These are phyloP conservation scores for Arthromyces matolae DNA, from an alignment of 768 basidiomycete species.

Conservation along the genomic window DNA sequence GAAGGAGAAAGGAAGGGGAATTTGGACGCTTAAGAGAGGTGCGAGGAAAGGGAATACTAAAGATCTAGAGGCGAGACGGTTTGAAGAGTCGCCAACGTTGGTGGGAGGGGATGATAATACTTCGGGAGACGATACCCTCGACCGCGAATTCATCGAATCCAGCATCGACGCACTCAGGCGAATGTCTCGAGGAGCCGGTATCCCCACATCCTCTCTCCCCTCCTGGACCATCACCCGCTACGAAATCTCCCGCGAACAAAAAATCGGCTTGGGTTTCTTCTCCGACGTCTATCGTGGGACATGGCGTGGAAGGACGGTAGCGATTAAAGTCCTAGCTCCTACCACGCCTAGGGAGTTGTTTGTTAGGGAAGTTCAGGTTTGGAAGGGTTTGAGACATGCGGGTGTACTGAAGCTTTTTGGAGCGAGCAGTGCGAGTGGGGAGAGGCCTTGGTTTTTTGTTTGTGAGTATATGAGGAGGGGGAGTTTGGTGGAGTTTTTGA, in stretches of 20 bases:
- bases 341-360: constrained; percentile 63
- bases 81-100: not conserved
- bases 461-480: constrained; percentile 69
- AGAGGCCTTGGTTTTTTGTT: constrained; percentile 78
- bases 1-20: not conserved
- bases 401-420: constrained; percentile 75
- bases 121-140: constrained; percentile 43
- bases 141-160: constrained; percentile 67
- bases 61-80: too few species aligned
- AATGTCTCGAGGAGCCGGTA: constrained; percentile 30
- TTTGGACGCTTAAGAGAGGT: not conserved
- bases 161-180: constrained; percentile 69
- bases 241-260: constrained; percentile 68
- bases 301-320: constrained; percentile 65
- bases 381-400: constrained; percentile 65
- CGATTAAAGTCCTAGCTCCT: constrained; percentile 68
- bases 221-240: constrained; percentile 78
- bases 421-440: constrained; percentile 66
- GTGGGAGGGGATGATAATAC: not conserved
- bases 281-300: constrained; percentile 74
- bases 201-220: constrained; percentile 37
- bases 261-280: constrained; percentile 73
- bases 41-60: not conserved
- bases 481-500: constrained; percentile 57
- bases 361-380: constrained; percentile 64